A percentile compares a stretch with the other conserved stretches of the same genome.
These are phyloP conservation scores for Tuber melanosporum DNA, from an alignment of 495 filamentous ascomycete species.

Conservation along the genomic window DNA sequence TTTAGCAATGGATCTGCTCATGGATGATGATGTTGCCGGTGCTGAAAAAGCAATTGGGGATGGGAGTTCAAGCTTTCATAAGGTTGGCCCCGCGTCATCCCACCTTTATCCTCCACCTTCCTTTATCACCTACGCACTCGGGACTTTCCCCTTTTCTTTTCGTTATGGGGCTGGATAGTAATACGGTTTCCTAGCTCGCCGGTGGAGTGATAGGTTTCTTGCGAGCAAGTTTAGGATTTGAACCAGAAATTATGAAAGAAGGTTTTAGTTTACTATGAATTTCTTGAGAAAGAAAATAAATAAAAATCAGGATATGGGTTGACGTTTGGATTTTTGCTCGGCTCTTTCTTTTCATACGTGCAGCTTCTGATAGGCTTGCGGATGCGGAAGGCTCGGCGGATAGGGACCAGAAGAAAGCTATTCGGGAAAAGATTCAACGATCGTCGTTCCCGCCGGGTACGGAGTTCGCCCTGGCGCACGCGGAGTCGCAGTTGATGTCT, in stretches of 20 bases:
- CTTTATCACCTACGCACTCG: slow-evolving; percentile 3
- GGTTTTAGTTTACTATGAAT: slow-evolving; percentile 45
- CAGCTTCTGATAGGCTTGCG: slow-evolving; percentile 63
- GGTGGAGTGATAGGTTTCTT: slow-evolving; percentile 77
- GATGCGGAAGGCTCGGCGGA: slow-evolving; percentile 75
- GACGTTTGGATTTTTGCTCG: slow-evolving; percentile 1
- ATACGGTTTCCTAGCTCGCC: slow-evolving; percentile 55
- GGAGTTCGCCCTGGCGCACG: slow-evolving; percentile 73
- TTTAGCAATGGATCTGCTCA: slow-evolving; percentile 56
- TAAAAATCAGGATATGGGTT: neutral
- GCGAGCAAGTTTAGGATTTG: slow-evolving; percentile 79
- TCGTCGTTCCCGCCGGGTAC: slow-evolving; percentile 72
- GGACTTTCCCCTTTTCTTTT: neutral
- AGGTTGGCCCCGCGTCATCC: slow-evolving; percentile 47
- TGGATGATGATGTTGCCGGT: slow-evolving; percentile 87
- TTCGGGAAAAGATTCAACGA: slow-evolving; percentile 51
- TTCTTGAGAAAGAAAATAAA: slow-evolving; percentile 13
- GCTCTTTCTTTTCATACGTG: slow-evolving; percentile 27
- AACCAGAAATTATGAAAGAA: slow-evolving; percentile 89
- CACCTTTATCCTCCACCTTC: neutral
- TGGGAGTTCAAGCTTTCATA: slow-evolving; percentile 82
- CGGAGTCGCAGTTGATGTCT: slow-evolving; percentile 79
- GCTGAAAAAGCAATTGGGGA: slow-evolving; percentile 68
- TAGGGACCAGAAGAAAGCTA: slow-evolving; percentile 68
- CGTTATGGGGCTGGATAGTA: slow-evolving; percentile 21